Evolutionary conservation across 2,329 filamentous ascomycete species (phyloP).

Genomic region (Cucurbitaria berberidis): DNA sequence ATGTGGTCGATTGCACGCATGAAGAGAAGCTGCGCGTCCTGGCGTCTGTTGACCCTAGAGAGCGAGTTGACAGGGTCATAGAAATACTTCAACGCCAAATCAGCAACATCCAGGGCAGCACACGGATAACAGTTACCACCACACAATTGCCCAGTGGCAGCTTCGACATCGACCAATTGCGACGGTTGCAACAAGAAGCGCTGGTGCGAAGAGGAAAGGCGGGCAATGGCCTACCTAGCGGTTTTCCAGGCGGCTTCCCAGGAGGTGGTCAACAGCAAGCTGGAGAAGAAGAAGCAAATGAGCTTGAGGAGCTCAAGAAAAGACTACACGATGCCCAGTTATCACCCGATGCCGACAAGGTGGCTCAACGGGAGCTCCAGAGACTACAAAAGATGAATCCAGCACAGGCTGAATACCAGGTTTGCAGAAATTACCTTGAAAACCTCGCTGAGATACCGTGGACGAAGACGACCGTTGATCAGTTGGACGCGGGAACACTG

Average conservation of each 20-base stretch:
- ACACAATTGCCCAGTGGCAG: constrained; percentile 59
- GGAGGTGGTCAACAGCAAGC: constrained; percentile 55
- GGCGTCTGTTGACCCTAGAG: constrained; percentile 77
- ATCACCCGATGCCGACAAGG: constrained; percentile 82
- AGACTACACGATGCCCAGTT: constrained; percentile 82
- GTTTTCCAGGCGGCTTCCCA: constrained; percentile 52
- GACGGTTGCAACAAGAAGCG: constrained; percentile 52
- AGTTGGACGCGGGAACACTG: constrained; percentile 81
- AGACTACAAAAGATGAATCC: constrained; percentile 94
- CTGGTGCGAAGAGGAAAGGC: constrained; percentile 44
- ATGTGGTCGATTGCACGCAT: constrained; percentile 83
- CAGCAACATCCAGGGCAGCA: constrained; percentile 80
- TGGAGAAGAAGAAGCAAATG: constrained; percentile 79
- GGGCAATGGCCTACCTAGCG: constrained; percentile 42
- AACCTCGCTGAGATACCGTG: constrained; percentile 94
- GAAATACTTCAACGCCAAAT: constrained; percentile 85
- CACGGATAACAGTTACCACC: constrained; percentile 81
- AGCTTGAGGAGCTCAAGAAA: constrained; percentile 90
- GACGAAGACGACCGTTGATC: constrained; percentile 82
- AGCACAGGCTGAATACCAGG: constrained; percentile 93
- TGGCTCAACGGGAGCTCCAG: constrained; percentile 88
- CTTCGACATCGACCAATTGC: constrained; percentile 53
- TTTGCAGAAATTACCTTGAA: constrained; percentile 91
- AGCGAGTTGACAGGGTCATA: constrained; percentile 79
- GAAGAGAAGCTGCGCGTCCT: constrained; percentile 91